Base-by-base conservation (phyloP, 2,329 filamentous ascomycete species). In the Ceratocystis papillata region DNA sequence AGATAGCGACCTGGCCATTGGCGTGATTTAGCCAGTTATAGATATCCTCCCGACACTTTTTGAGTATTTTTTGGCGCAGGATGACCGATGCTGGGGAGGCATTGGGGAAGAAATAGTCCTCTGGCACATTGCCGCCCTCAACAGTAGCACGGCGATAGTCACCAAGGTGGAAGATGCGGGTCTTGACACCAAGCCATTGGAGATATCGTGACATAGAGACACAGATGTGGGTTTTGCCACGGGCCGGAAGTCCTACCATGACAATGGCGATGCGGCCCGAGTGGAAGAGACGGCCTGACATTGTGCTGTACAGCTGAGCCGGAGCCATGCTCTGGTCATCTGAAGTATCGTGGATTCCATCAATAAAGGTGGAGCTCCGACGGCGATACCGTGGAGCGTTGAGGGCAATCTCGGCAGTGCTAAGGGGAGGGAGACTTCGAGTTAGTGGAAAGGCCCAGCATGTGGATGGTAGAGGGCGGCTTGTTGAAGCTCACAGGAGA, bases 91-190 rank as follows among this genome's bases (percentile, higher is more conserved):
- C 84, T 3, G 93, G 90, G 30, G 91, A 94, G 33, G 95, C 93
- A 73, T 97, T 92, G 30, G 96, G 88, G 74, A 93, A 96, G 78
- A 99, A 99, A 76, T 99, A 99, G 74, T 99, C 94, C 69, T 96
- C 90, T 0, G 94, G 95, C 17, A 99, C 88, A 67, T 92, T 85
- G 66, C 87, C 87, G 15, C 87, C 90, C 53, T 86, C 84, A 69
- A 97, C 85, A 17, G 93, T 96, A 41, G 91, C 92, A 74, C 94
- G 85, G 70, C 94, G 88, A 75, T 99, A 99, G 76, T 99, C 94
- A 67, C 95, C 94, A 17, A 99, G 80, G 74, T 99, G 94, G 75
- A 99, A 99, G 71, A 97, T 95, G 70, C 93, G 88, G 44, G 94
- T 97, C 79, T 99, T 99, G 68, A 99, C 94, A 69, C 94, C 94